Evolutionary conservation across 805 yeast genomes (phyloP).

Genomic region (Metschnikowia sp.): DNA sequence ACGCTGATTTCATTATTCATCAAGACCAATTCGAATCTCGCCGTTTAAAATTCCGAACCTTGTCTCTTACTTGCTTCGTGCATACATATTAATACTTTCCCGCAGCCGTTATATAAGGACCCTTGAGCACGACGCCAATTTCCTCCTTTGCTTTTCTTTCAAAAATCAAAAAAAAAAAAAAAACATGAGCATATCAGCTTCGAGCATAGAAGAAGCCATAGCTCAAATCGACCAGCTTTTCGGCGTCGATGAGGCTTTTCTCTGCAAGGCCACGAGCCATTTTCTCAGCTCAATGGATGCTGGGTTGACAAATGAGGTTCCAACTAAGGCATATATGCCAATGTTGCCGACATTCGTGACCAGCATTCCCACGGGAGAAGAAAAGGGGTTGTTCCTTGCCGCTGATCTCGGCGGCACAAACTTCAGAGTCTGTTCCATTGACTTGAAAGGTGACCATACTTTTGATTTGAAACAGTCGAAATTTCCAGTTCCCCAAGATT

Average conservation of each 20-base stretch:
- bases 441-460: constrained; percentile 73
- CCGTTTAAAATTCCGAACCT: not conserved
- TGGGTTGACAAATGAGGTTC: constrained; percentile 48
- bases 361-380: constrained; percentile 79
- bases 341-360: constrained; percentile 96
- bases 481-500: constrained; percentile 71
- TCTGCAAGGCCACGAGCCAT: constrained; percentile 47
- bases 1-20: too few species aligned
- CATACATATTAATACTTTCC: not conserved
- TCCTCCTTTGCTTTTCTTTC: not conserved
- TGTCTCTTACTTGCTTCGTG: not conserved
- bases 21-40: not conserved
- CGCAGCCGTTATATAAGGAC: not conserved
- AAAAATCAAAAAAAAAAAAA: not conserved
- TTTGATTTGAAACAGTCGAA: constrained; percentile 74
- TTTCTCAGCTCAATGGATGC: constrained; percentile 60
- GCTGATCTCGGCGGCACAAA: constrained; percentile 97
- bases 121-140: too few species aligned
- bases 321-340: constrained; percentile 50
- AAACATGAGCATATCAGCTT: not conserved
- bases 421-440: constrained; percentile 88
- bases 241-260: constrained; percentile 38
- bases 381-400: constrained; percentile 78
- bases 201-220: constrained; percentile 22
- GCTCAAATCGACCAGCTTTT: constrained; percentile 40